Evolutionary conservation across 345 rosid species (phyloP).

Genomic region (Arabidopsis suecica): DNA sequence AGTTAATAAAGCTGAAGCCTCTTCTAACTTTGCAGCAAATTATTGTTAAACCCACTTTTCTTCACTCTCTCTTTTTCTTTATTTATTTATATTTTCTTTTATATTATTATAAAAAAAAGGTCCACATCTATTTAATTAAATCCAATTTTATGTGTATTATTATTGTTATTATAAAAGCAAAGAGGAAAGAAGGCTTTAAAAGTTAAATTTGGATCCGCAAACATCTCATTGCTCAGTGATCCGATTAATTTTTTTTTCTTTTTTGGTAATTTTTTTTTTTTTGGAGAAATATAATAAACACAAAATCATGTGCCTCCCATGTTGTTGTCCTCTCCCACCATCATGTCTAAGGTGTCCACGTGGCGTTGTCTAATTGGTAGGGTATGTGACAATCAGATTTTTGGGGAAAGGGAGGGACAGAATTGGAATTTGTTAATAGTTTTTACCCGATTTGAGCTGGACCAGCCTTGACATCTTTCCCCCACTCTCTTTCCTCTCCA

Average conservation of each 20-base stretch:
- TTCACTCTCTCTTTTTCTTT: constrained; percentile 39
- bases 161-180: constrained; percentile 12
- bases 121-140: constrained; percentile 28
- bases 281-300: constrained; percentile 33
- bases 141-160: not conserved
- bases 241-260: constrained; percentile 7
- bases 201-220: constrained; percentile 46
- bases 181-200: constrained; percentile 13
- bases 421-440: not conserved
- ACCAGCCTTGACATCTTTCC: constrained; percentile 45
- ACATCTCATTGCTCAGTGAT: constrained; percentile 44
- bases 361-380: constrained; percentile 42
- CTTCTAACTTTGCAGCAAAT: constrained; percentile 86
- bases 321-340: constrained; percentile 46
- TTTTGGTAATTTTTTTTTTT: not conserved
- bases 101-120: not conserved
- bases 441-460: constrained; percentile 56
- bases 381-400: constrained; percentile 40
- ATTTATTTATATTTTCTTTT: not conserved
- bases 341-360: constrained; percentile 37
- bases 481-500: constrained; percentile 37
- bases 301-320: constrained; percentile 45
- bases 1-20: constrained; percentile 65
- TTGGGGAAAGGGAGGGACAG: constrained; percentile 16
- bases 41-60: constrained; percentile 63